These are phyloP conservation scores for Aspergillus quadricinctus DNA, from an alignment of 2,329 filamentous ascomycete species.

Conservation along the genomic window DNA sequence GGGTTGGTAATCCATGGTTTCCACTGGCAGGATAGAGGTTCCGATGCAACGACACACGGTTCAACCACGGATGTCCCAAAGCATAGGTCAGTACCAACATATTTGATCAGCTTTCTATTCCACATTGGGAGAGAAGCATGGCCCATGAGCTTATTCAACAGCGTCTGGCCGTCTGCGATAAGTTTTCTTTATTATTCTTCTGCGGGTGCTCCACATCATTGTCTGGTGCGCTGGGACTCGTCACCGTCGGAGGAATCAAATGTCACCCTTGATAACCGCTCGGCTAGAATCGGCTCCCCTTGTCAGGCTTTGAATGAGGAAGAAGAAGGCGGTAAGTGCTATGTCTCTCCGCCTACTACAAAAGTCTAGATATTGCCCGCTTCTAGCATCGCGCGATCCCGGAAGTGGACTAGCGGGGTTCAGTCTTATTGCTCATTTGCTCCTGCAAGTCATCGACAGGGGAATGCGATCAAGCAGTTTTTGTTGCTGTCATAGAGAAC, in stretches of 20 bases:
- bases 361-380: not conserved
- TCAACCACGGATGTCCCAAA: not conserved
- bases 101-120: not conserved
- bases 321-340: not conserved
- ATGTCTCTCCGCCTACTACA: not conserved
- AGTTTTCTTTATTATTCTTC: not conserved
- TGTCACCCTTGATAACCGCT: not conserved
- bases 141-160: not conserved
- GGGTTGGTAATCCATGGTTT: too few relatives aligned
- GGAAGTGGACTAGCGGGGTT: not conserved
- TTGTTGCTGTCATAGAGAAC: not conserved
- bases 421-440: not conserved
- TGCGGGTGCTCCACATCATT: too few relatives aligned
- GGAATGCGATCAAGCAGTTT: not conserved
- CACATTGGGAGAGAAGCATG: not conserved
- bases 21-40: too few relatives aligned
- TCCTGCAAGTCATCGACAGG: not conserved
- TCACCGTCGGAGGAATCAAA: not conserved
- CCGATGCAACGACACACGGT: not conserved
- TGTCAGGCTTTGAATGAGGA: not conserved
- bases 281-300: not conserved
- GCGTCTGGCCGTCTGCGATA: too few relatives aligned
- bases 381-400: not conserved
- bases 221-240: too few relatives aligned
- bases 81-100: not conserved